These are phyloP conservation scores for Silene vulgaris DNA, from an alignment of 179 eudicot genomes.

Conservation along the genomic window DNA sequence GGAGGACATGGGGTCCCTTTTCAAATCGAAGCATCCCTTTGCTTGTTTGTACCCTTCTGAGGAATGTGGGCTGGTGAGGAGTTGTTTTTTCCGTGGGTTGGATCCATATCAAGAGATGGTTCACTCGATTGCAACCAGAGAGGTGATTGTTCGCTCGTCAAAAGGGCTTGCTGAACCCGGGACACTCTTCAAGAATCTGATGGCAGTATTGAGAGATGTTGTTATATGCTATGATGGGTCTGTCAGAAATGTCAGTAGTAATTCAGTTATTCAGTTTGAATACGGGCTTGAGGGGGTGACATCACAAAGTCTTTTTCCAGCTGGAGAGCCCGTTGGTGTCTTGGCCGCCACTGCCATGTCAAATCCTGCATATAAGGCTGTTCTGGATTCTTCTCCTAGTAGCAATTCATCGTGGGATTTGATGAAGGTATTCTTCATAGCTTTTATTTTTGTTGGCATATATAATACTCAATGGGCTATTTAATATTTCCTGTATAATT, in stretches of 20 bases:
- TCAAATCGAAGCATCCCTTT: constrained; percentile 53
- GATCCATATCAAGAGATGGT: constrained; percentile 86
- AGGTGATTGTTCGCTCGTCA: constrained; percentile 81
- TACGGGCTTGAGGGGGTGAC: constrained; percentile 52
- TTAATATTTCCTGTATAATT: background rate
- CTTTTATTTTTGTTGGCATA: background rate
- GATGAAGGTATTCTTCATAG: constrained; percentile 72
- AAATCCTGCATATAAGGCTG: constrained; percentile 97
- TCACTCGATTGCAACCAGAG: constrained; percentile 82
- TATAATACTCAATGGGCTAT: background rate
- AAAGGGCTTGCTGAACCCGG: constrained; percentile 95
- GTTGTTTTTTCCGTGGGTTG: constrained; percentile 69
- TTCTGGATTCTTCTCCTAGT: constrained; percentile 88
- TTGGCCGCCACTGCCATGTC: constrained; percentile 99
- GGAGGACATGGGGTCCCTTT: constrained; percentile 60
- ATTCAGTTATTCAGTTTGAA: constrained; percentile 82
- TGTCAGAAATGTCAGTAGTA: constrained; percentile 84
- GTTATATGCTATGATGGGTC: constrained; percentile 90
- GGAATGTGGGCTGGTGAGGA: constrained; percentile 73
- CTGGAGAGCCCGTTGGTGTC: constrained; percentile 98
- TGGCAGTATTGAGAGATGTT: constrained; percentile 97
- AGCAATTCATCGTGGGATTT: constrained; percentile 92
- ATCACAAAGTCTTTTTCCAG: constrained; percentile 51
- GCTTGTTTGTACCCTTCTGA: constrained; percentile 42
- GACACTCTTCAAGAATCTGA: constrained; percentile 77